These are phyloP conservation scores for Phytophthora litchii DNA, from an alignment of 352 stramenopile species.

Conservation along the genomic window DNA sequence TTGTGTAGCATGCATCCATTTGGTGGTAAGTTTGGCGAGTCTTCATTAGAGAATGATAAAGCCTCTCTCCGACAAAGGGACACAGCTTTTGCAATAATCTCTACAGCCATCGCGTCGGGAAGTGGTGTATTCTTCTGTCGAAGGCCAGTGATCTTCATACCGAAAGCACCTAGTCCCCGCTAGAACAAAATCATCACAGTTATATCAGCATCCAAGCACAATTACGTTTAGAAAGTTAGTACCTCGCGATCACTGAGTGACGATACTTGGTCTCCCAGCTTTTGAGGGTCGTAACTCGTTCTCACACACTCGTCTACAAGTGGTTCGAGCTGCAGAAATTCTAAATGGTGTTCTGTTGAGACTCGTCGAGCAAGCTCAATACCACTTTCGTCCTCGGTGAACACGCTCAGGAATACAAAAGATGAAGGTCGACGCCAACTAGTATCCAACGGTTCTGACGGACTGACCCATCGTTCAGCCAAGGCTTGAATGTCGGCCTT, in stretches of 20 bases:
- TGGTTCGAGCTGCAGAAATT: slow-evolving; percentile 44
- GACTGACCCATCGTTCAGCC: slow-evolving; percentile 9
- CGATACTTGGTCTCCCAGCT: slow-evolving; percentile 43
- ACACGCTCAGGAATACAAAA: slow-evolving; percentile 36
- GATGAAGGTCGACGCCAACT: slow-evolving; percentile 21
- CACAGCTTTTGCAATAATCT: slow-evolving; percentile 50
- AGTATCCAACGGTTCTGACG: slow-evolving; percentile 22
- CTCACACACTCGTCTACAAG: slow-evolving; percentile 64
- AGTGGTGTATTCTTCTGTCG: slow-evolving; percentile 56
- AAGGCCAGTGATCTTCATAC: slow-evolving; percentile 41
- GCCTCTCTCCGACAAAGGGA: slow-evolving; percentile 31
- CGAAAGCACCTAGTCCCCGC: slow-evolving; percentile 59
- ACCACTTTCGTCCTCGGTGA: slow-evolving; percentile 36
- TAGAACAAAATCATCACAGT: slow-evolving; percentile 20
- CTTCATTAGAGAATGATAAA: background rate
- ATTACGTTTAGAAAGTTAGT: background rate
- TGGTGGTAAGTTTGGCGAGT: background rate
- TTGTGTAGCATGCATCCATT: slow-evolving; percentile 59
- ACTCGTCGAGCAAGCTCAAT: slow-evolving; percentile 32
- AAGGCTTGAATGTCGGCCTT: slow-evolving; percentile 25
- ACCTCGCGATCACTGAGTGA: slow-evolving; percentile 58
- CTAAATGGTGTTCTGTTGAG: slow-evolving; percentile 43
- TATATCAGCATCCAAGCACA: background rate
- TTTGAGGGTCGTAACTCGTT: slow-evolving; percentile 53
- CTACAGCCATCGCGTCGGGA: slow-evolving; percentile 50